Conservation (phyloP, 495 filamentous ascomycete species). For the Penicillium robsamsonii region DNA sequence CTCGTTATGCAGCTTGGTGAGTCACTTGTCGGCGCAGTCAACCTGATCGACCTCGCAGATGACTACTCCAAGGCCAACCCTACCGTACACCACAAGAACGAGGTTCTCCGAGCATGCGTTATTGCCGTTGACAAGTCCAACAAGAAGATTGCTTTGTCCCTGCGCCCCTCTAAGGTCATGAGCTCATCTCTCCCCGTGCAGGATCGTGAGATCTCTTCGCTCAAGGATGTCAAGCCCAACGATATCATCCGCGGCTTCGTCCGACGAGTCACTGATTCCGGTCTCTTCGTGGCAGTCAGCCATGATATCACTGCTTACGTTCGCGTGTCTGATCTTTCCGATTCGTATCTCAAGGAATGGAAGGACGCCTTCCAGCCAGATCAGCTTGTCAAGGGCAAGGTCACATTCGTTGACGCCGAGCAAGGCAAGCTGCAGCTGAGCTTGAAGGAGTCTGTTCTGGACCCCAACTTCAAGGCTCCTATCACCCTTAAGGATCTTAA, state of each 20-base stretch:
- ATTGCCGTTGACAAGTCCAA: conserved; percentile 75
- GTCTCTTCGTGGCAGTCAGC: conserved; percentile 78
- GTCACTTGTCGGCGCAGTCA: conserved; percentile 66
- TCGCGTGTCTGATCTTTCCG: conserved; percentile 82
- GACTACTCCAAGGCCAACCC: conserved; percentile 76
- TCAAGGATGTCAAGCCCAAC: conserved; percentile 68
- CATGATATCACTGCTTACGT: conserved; percentile 78
- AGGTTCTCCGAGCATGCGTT: conserved; percentile 80
- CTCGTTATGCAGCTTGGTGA: conserved; percentile 84
- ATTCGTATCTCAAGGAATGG: conserved; percentile 92
- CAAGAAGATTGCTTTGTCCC: conserved; percentile 77
- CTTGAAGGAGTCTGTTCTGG: conserved; percentile 78
- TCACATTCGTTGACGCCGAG: conserved; percentile 62
- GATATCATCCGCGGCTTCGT: conserved; percentile 87
- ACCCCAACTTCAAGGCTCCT: conserved; percentile 71
- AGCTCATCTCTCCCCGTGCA: conserved; percentile 81
- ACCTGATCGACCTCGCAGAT: conserved; percentile 77
- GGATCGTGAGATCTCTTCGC: conserved; percentile 71
- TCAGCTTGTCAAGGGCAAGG: conserved; percentile 83
- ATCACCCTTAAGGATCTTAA: conserved; percentile 69
- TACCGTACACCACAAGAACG: conserved; percentile 70
- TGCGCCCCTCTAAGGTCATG: conserved; percentile 81
- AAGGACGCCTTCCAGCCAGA: conserved; percentile 81
- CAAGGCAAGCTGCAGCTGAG: conserved; percentile 79
- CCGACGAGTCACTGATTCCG: conserved; percentile 79